These are phyloP conservation scores for Myxozyma nipponensis DNA, from an alignment of 805 yeast genomes.

Conservation along the genomic window DNA sequence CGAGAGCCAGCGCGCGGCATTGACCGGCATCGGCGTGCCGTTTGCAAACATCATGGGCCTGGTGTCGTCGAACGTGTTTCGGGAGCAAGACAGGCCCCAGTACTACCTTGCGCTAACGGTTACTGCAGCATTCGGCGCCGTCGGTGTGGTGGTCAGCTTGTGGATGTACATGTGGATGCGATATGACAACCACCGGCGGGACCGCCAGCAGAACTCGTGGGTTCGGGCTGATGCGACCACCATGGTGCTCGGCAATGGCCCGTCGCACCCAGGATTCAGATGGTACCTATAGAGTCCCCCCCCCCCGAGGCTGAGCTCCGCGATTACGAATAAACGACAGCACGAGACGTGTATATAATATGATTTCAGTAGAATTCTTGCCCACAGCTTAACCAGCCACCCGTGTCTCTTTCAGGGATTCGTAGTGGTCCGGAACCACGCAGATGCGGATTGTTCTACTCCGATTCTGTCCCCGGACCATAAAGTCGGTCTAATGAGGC, in stretches of 20 bases:
- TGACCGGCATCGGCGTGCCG: constrained; percentile 51
- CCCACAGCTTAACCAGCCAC: no score
- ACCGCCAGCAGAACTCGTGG: constrained; percentile 41
- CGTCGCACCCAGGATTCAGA: constrained; percentile 44
- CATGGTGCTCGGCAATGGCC: constrained; percentile 44
- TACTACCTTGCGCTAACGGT: constrained; percentile 51
- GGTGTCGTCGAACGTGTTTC: constrained; percentile 50
- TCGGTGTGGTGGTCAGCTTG: constrained; percentile 40
- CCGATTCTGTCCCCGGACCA: no score
- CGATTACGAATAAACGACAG: no score
- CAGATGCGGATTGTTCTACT: no score
- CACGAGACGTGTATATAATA: no score
- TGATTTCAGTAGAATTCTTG: no score
- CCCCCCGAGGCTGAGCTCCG: no score
- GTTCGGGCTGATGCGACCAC: constrained; percentile 46
- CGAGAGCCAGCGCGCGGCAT: constrained; percentile 45
- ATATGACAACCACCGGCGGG: constrained; percentile 44
- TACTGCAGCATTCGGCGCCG: constrained; percentile 47
- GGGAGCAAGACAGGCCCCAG: constrained; percentile 50
- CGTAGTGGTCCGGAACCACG: no score
- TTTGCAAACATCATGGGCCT: constrained; percentile 57
- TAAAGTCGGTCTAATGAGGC: no score
- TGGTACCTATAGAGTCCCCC: constrained; percentile 48
- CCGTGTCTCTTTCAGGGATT: no score
- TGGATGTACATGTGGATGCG: constrained; percentile 40